A percentile compares a stretch with the other conserved stretches of the same genome.
These are phyloP conservation scores for Cryphonectria radicalis DNA, from an alignment of 2,329 filamentous ascomycete genomes.

Conservation along the genomic window DNA sequence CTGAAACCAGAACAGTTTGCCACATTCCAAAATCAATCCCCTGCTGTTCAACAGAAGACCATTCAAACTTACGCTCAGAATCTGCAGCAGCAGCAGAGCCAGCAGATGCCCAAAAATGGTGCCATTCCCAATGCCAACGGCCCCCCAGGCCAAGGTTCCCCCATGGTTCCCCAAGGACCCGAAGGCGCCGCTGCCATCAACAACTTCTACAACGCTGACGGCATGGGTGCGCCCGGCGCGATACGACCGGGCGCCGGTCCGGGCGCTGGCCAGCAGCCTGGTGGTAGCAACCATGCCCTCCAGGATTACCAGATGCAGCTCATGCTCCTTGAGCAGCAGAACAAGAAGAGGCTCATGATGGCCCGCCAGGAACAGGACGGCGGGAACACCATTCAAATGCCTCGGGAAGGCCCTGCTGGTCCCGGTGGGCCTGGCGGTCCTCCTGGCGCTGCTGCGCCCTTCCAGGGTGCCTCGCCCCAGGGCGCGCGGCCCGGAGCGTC, in stretches of 20 bases:
- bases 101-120: conserved; percentile 79
- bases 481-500: conserved; percentile 71
- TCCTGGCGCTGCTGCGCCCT: conserved; percentile 46
- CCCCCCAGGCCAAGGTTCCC: conserved; percentile 78
- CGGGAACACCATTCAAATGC: conserved; percentile 55
- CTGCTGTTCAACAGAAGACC: conserved; percentile 75
- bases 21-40: conserved; percentile 58
- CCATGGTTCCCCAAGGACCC: conserved; percentile 77
- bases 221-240: conserved; percentile 59
- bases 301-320: conserved; percentile 91
- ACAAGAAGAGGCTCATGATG: conserved; percentile 84
- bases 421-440: conserved; percentile 53
- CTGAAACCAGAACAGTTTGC: conserved; percentile 79
- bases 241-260: conserved; percentile 59
- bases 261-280: conserved; percentile 51
- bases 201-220: conserved; percentile 66
- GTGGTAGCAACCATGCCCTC: conserved; percentile 76
- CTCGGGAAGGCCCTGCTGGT: conserved; percentile 55
- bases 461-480: conserved; percentile 73
- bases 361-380: conserved; percentile 79
- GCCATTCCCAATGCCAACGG: conserved; percentile 70
- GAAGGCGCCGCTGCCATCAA: conserved; percentile 62
- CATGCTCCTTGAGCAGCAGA: conserved; percentile 85
- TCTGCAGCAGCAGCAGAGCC: conserved; percentile 80
- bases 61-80: conserved; percentile 87